A percentile compares a stretch with the other conserved stretches of the same genome.
Evolutionary conservation across 495 filamentous ascomycete species (phyloP).

Genomic region (Patellaria atrata): DNA sequence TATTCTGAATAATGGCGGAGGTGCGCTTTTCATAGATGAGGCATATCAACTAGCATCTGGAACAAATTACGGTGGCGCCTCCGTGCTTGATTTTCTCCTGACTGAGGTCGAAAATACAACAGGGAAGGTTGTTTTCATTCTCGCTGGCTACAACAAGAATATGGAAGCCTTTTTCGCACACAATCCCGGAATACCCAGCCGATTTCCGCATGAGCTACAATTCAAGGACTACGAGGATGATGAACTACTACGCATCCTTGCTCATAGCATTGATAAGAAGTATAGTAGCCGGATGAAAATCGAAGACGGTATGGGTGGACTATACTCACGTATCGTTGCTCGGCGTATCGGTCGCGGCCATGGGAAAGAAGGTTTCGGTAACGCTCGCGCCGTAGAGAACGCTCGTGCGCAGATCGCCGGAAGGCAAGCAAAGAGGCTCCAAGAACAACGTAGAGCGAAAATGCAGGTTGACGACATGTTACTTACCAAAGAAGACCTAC

Average conservation of each 20-base stretch:
- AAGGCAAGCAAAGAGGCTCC: conserved; percentile 45
- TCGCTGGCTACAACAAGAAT: conserved; percentile 61
- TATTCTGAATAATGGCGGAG: conserved; percentile 42
- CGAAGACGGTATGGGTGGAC: conserved; percentile 43
- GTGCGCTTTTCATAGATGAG: conserved; percentile 59
- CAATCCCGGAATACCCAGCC: conserved; percentile 60
- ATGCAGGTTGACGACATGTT: conserved; percentile 22
- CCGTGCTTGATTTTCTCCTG: conserved; percentile 60
- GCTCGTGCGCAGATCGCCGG: conserved; percentile 35
- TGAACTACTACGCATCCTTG: conserved; percentile 46
- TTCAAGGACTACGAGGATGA: conserved; percentile 58
- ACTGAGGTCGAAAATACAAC: conserved; percentile 60
- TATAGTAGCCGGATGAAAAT: conserved; percentile 41
- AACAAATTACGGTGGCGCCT: conserved; percentile 34
- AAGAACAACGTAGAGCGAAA: conserved; percentile 25
- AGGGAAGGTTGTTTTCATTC: conserved; percentile 62
- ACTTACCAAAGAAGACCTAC: conserved; percentile 21
- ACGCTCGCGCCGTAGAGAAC: conserved; percentile 57
- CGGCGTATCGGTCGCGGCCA: conserved; percentile 46
- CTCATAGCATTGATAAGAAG: conserved; percentile 32
- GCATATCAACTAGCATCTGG: conserved; percentile 49
- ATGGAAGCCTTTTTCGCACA: conserved; percentile 75
- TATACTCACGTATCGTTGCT: conserved; percentile 51
- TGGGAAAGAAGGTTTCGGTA: conserved; percentile 55
- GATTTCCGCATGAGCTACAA: conserved; percentile 49